phyloP scores from a whole-genome alignment of 768 basidiomycete genomes.

The Hemileccinum impolitum region DNA sequence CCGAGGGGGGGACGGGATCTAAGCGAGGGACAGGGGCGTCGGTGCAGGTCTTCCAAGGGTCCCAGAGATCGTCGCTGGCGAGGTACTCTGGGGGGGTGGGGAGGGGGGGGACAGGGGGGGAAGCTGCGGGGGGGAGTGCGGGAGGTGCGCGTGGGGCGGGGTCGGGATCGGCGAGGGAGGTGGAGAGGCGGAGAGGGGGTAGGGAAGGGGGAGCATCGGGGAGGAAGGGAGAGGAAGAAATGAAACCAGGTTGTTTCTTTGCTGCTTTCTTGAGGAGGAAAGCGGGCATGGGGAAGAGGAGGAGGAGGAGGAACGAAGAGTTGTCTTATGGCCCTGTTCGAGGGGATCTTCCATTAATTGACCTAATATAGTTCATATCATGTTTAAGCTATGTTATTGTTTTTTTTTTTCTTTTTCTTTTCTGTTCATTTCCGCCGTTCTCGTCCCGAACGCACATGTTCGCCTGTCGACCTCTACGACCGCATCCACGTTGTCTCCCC shows the following conservation, averaged over 20 bases:
- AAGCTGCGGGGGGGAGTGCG: conserved; percentile 12
- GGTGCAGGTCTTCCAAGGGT: conserved; percentile 20
- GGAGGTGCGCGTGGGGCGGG: neutral
- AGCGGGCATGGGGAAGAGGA: conserved; percentile 39
- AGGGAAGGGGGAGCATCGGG: conserved; percentile 26
- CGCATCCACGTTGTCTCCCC: neutral
- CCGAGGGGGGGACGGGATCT: neutral
- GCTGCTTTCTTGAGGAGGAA: conserved; percentile 52
- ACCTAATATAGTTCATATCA: too few species aligned
- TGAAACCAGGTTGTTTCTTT: neutral
- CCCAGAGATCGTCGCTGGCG: conserved; percentile 14
- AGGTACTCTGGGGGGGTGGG: neutral
- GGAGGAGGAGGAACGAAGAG: too few species aligned
- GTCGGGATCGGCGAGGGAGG: conserved; percentile 30
- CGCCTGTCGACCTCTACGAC: neutral
- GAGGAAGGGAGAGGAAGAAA: neutral
- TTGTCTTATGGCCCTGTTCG: too few species aligned
- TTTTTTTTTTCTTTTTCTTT: too few species aligned
- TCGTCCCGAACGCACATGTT: conserved; percentile 12
- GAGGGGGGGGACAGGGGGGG: conserved; percentile 10
- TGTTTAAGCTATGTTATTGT: too few species aligned
- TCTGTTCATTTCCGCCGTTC: conserved; percentile 15
- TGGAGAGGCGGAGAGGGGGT: conserved; percentile 42
- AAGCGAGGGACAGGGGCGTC: neutral
- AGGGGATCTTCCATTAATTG: conserved; percentile 19